These are phyloP conservation scores for Grosmannia serpens DNA, from an alignment of 2,329 filamentous ascomycete genomes.

Conservation along the genomic window DNA sequence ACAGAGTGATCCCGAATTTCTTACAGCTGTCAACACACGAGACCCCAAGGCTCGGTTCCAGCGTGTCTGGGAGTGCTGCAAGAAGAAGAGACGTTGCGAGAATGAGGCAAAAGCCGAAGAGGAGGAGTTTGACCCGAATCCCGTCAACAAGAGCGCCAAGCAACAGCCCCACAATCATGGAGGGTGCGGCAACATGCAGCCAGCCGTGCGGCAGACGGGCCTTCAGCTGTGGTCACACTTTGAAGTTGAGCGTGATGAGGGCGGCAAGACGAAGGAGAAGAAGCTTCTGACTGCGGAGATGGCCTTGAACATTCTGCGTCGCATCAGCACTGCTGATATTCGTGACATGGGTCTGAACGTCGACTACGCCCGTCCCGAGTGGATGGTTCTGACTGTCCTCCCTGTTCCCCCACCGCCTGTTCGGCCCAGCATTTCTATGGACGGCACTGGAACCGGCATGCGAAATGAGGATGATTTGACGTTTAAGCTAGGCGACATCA, in stretches of 20 bases:
- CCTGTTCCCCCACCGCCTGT: constrained; percentile 94
- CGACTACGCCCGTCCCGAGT: constrained; percentile 92
- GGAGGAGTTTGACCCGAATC: constrained; percentile 49
- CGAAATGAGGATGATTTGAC: constrained; percentile 98
- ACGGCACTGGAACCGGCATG: constrained; percentile 82
- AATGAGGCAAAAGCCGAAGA: constrained; percentile 53
- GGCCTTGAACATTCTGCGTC: constrained; percentile 76
- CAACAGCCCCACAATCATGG: constrained; percentile 54
- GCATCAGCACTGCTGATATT: constrained; percentile 72
- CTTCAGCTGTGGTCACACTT: constrained; percentile 68
- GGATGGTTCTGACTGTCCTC: constrained; percentile 94
- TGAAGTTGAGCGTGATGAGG: constrained; percentile 70
- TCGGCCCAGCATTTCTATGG: constrained; percentile 92
- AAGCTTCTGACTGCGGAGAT: constrained; percentile 71
- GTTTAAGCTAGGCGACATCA: constrained; percentile 97
- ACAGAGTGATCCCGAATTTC: constrained; percentile 74
- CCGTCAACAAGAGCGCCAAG: constrained; percentile 37
- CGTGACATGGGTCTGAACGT: constrained; percentile 82
- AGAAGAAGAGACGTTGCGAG: constrained; percentile 76
- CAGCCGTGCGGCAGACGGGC: constrained; percentile 76
- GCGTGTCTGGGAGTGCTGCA: constrained; percentile 82
- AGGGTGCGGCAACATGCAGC: constrained; percentile 86
- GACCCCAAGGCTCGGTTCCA: constrained; percentile 94
- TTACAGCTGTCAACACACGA: constrained; percentile 68
- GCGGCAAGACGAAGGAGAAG: constrained; percentile 63